A percentile compares a stretch with the other conserved stretches of the same genome.
These are phyloP conservation scores for Cystofilobasidium capitatum DNA, from an alignment of 768 basidiomycete genomes.

Conservation along the genomic window DNA sequence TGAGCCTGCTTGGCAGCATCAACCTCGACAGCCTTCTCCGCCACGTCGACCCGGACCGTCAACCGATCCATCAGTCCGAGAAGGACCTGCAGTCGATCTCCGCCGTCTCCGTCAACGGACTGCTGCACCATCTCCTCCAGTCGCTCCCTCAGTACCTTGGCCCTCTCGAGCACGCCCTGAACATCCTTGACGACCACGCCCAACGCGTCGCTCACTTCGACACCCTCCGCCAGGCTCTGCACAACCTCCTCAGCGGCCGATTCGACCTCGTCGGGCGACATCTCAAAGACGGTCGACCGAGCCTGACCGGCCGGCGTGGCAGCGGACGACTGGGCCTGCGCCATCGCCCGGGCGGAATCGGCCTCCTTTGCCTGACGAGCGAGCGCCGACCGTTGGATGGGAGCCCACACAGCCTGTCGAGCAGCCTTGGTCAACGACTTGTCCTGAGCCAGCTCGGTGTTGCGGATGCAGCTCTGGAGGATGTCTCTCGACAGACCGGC, in stretches of 20 bases:
- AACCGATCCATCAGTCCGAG: constrained; percentile 65
- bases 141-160: constrained; percentile 46
- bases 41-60: constrained; percentile 49
- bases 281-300: constrained; percentile 34
- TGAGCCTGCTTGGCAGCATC: background rate
- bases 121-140: constrained; percentile 46
- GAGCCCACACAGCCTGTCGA: constrained; percentile 47
- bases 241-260: constrained; percentile 31
- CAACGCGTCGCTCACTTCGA: constrained; percentile 13
- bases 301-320: constrained; percentile 35
- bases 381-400: constrained; percentile 38
- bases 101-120: constrained; percentile 26
- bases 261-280: constrained; percentile 36
- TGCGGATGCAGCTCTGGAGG: constrained; percentile 73
- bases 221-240: constrained; percentile 19
- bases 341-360: constrained; percentile 36
- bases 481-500: constrained; percentile 74
- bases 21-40: constrained; percentile 29
- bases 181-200: constrained; percentile 29
- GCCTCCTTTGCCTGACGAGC: constrained; percentile 40
- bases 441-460: constrained; percentile 66
- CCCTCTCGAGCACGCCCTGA: constrained; percentile 33
- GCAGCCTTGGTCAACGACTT: constrained; percentile 45
- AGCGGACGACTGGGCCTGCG: constrained; percentile 32
- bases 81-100: constrained; percentile 50